phyloP scores from a whole-genome alignment of 2,329 filamentous ascomycete genomes.

The Fusarium pseudoanthophilum region DNA sequence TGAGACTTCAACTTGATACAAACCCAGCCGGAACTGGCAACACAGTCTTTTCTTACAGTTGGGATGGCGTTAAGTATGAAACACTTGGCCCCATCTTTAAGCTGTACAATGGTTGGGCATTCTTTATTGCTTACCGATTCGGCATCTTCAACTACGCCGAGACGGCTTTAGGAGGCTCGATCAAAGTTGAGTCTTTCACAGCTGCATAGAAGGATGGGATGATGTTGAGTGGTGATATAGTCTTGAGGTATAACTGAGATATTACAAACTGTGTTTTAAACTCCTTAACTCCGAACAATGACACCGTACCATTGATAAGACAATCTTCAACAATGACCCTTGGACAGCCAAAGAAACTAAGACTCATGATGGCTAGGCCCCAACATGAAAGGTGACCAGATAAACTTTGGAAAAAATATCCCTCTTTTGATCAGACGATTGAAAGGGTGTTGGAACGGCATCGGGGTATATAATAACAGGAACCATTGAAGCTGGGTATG shows the following conservation, averaged over 20 bases:
- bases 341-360: not conserved
- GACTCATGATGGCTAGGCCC: not conserved
- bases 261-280: not conserved
- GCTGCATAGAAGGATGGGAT: conserved; percentile 1
- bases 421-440: fast-evolving
- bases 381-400: not conserved
- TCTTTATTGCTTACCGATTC: conserved; percentile 61
- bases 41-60: conserved; percentile 36
- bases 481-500: not conserved
- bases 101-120: conserved; percentile 56
- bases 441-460: fast-evolving
- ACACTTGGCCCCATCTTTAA: conserved; percentile 48
- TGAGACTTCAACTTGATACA: conserved; percentile 40
- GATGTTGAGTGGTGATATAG: not conserved
- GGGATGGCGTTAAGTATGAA: conserved; percentile 31
- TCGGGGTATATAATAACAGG: not conserved
- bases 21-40: conserved; percentile 35
- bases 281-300: not conserved
- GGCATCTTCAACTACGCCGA: conserved; percentile 63
- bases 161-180: conserved; percentile 52
- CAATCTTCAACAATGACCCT: too few relatives aligned
- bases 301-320: not conserved
- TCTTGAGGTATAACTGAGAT: not conserved
- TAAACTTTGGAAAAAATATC: not conserved
- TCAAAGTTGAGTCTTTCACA: conserved; percentile 32